Evolutionary conservation across 2,329 filamentous ascomycete genomes (phyloP), one percentile per base, ranked within the genome.

Genomic region (Bipolaris zeicola): DNA sequence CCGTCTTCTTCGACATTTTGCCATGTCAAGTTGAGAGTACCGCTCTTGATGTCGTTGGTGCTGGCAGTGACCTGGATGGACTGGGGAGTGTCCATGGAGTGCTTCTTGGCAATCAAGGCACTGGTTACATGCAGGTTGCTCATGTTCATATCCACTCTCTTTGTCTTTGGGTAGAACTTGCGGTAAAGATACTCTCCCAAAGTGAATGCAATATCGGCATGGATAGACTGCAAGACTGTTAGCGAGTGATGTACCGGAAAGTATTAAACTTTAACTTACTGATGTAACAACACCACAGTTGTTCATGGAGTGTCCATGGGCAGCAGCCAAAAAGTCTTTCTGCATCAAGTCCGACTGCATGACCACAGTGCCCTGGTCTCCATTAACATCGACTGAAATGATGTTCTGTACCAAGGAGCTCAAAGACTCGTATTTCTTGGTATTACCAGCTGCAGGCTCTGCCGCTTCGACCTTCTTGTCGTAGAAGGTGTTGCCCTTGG

Each of bases 151-250:
- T 37, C n/a, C 5, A 36, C 31, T 11, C n/a, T 16, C 5, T 38
- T 48, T 13, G 42, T 11, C 10, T 31, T 31, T 44, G 45, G 45
- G 8, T 26, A 26, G 20, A 48, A 38, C 24, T 48, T 37, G 20
- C 31, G 28, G 22, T 38, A 48, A 1, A 38, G 45, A 1, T 86
- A 64, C 0, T 87, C 87, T 1, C 76, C 77, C 1, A 70, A 70
- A 67, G 89, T 82, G 0, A 90, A 75, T 0, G 78, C 74, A 51
- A 77, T 77, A 37, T 86, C 70, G 42, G 73, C 82, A 5, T 69
- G 62, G 2, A 54, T 54, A 67, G 69, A 70, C 89, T 48, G 2
- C 2, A 6, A 13, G 6, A 2, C 1, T 44, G 26, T 71, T 69
- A 18, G 68, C 49, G 20, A 61, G 42, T 5, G 18, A 2, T n/a